Evolutionary conservation across 2,329 filamentous ascomycete species (phyloP), one percentile per base, ranked within the genome.

Genomic region (Botrytis hyacinthi): DNA sequence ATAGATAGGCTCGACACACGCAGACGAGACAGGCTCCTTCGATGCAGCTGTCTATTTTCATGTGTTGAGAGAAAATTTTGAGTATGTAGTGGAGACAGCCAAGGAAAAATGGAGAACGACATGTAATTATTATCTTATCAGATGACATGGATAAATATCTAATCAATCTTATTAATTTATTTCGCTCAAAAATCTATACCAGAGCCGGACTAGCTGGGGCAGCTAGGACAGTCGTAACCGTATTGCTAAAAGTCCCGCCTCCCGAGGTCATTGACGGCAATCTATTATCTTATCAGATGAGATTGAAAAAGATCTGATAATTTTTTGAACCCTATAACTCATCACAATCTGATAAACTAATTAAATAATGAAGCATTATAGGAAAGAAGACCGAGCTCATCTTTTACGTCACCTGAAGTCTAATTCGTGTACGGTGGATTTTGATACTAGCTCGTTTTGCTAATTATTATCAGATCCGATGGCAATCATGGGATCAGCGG

Each of bases 381-480:
- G 16, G 26, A 66, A 66, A 51, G 46, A 32, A 16, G 8, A n/a
- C 22, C 16, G 18, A 32, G 22, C 14, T 37, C 10, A 40, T 22
- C n/a, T 68, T 42, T n/a, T 40, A n/a, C 22, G 62, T 46, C 42
- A 66, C 29, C 40, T 57, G 7, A 18, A 42, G 61, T 46, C 40
- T 26, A 70, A 18, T 44, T 70, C 67, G 51, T 70, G n/a, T 42
- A 68, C 4, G 18, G 66, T 68, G 66, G 65, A 20, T 42, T 57
- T 2, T 10, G 1, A 42, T 8, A 29, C 51, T 57, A 57, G 26
- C 18, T 57, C 35, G 26, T 48, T 7, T 18, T 61, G 16, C 40
- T 22, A 32, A 60, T 70, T 46, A 35, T 71, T 40, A 72, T 73
- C 70, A 61, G 74, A 75, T 63, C 69, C 70, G 63, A 73, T 75